These are phyloP conservation scores for Biscutella laevigata DNA, from an alignment of 441 rosid species.

Conservation along the genomic window DNA sequence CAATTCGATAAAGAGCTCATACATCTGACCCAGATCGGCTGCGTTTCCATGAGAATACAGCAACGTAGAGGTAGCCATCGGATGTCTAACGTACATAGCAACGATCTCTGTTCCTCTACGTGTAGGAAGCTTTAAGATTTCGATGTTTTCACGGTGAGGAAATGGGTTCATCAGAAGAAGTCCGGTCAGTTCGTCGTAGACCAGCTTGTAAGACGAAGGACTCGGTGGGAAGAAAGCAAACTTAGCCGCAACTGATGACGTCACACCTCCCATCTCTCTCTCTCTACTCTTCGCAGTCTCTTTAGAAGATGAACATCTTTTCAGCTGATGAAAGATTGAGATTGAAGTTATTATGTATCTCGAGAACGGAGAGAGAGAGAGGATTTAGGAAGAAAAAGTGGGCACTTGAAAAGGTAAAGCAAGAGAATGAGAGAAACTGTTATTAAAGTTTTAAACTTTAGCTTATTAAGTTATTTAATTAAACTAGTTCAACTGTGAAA, in stretches of 20 bases:
- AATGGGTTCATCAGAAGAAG: constrained; percentile 68
- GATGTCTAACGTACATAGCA: constrained; percentile 71
- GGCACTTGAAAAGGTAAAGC: constrained; percentile 27
- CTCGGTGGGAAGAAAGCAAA: constrained; percentile 95
- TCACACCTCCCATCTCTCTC: constrained; percentile 77
- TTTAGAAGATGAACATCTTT: constrained; percentile 5
- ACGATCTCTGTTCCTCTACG: constrained; percentile 79
- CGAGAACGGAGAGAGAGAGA: constrained; percentile 16
- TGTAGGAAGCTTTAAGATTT: constrained; percentile 66
- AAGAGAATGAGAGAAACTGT: constrained; percentile 4
- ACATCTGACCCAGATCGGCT: constrained; percentile 99
- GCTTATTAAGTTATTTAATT: neutral
- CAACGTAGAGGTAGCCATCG: constrained; percentile 81
- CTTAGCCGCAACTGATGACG: constrained; percentile 95
- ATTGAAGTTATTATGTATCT: constrained; percentile 11
- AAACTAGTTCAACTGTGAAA: neutral
- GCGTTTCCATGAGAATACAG: constrained; percentile 98
- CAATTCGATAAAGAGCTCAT: constrained; percentile 90
- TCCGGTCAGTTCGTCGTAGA: constrained; percentile 58
- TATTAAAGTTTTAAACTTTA: constrained; percentile 19
- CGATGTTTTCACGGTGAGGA: constrained; percentile 90
- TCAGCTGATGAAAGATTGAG: constrained; percentile 19
- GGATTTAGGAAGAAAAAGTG: constrained; percentile 30
- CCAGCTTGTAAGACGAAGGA: constrained; percentile 81
- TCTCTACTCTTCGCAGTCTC: constrained; percentile 10